These are phyloP conservation scores for Exserohilum rostratum DNA, from an alignment of 2,329 filamentous ascomycete genomes.

Conservation along the genomic window DNA sequence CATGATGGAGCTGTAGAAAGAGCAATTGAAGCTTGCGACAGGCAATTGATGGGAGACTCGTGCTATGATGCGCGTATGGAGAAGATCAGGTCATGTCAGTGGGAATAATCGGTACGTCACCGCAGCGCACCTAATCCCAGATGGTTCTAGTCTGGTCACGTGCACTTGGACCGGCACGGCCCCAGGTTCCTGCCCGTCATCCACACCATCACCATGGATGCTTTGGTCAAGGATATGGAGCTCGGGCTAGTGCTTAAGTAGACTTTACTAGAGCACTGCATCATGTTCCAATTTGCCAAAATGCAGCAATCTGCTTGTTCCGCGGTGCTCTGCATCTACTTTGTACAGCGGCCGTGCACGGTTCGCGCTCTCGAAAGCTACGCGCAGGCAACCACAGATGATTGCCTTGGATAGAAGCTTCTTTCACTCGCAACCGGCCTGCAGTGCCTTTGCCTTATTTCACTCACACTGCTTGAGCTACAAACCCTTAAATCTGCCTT, in stretches of 20 bases:
- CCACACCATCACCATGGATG: not conserved
- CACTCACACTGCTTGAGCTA: not conserved
- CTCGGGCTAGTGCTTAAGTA: not conserved
- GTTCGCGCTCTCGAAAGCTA: constrained; percentile 14
- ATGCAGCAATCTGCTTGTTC: not conserved
- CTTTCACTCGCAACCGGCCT: constrained; percentile 18
- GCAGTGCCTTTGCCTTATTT: constrained; percentile 8
- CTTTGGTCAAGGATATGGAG: not conserved
- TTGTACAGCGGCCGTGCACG: constrained; percentile 7
- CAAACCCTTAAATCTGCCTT: not conserved
- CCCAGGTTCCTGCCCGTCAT: not conserved
- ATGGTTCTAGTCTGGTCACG: constrained; percentile 6
- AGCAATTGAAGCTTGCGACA: constrained; percentile 43
- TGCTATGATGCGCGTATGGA: constrained; percentile 16
- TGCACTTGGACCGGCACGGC: not conserved
- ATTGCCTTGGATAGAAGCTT: constrained; percentile 18
- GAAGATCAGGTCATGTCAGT: constrained; percentile 26
- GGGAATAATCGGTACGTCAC: constrained; percentile 27
- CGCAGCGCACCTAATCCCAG: not conserved
- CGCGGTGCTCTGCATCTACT: not conserved
- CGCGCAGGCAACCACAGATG: constrained; percentile 27
- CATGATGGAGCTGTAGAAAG: constrained; percentile 47
- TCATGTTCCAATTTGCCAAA: not conserved
- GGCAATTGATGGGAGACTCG: constrained; percentile 39
- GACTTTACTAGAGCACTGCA: not conserved